Conservation (phyloP, 2,329 filamentous ascomycete genomes). For the Fonsecaea pugnacius region DNA sequence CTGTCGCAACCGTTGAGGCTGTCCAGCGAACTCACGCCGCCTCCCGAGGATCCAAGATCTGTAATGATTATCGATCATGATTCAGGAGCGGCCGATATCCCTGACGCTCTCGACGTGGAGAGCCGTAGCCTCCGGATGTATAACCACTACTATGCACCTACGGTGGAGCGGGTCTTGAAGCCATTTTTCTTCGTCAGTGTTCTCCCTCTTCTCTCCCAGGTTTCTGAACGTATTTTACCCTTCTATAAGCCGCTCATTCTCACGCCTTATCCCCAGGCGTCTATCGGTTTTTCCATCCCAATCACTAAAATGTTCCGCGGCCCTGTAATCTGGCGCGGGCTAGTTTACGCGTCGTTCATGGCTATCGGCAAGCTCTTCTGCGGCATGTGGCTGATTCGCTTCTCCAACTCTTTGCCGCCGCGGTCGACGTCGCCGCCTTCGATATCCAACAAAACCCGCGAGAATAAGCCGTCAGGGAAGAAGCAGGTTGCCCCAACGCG, state of each 20-base stretch:
- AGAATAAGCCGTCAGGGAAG: neutral
- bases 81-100: neutral
- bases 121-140: constrained; percentile 46
- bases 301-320: constrained; percentile 70
- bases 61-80: neutral
- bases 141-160: constrained; percentile 52
- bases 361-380: constrained; percentile 63
- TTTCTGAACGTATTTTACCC: neutral
- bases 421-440: constrained; percentile 16
- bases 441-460: neutral
- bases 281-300: constrained; percentile 78
- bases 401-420: constrained; percentile 32
- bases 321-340: constrained; percentile 69
- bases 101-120: constrained; percentile 3
- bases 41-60: neutral
- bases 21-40: constrained; percentile 2
- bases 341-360: constrained; percentile 76
- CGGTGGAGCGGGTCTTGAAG: constrained; percentile 61
- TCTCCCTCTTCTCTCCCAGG: neutral
- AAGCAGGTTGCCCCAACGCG: neutral
- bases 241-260: neutral
- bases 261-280: constrained; percentile 41
- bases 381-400: constrained; percentile 61
- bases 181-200: constrained; percentile 70
- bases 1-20: neutral